These are phyloP conservation scores for Boletus reticulatus DNA, from an alignment of 768 basidiomycete genomes.

Conservation along the genomic window DNA sequence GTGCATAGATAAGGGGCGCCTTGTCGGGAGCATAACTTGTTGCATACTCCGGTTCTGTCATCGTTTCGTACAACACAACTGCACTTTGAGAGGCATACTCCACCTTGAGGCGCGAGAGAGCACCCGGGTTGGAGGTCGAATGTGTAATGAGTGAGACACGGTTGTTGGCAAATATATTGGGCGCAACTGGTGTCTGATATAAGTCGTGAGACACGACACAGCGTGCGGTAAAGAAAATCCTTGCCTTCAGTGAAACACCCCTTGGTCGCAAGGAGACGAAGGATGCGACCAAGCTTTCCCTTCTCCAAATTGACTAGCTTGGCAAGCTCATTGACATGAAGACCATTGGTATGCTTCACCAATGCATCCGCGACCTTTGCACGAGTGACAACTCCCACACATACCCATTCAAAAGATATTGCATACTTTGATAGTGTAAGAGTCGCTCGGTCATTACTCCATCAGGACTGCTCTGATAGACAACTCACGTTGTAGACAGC, in stretches of 20 bases:
- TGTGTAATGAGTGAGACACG: conserved; percentile 31
- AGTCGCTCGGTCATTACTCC: neutral
- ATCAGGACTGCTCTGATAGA: too few species aligned
- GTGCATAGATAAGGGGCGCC: conserved; percentile 22
- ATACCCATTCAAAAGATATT: conserved; percentile 25
- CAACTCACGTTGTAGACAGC: conserved; percentile 25
- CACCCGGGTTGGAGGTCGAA: conserved; percentile 10
- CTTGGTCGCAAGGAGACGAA: conserved; percentile 30
- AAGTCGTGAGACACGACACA: neutral
- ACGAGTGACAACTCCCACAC: conserved; percentile 22
- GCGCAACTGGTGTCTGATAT: conserved; percentile 25
- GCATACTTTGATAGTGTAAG: conserved; percentile 8
- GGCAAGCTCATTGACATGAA: conserved; percentile 27
- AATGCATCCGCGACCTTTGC: conserved; percentile 28
- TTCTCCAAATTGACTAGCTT: conserved; percentile 22
- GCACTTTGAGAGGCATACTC: conserved; percentile 15
- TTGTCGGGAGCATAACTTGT: conserved; percentile 20
- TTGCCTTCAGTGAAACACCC: conserved; percentile 33
- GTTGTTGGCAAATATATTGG: conserved; percentile 32
- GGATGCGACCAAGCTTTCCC: conserved; percentile 30
- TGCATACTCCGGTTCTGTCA: conserved; percentile 26
- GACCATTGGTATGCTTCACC: conserved; percentile 23
- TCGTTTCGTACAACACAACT: conserved; percentile 19
- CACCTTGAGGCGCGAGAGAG: conserved; percentile 2
- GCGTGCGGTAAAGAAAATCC: neutral